Conservation (phyloP, 495 filamentous ascomycete species). For the Penicillium nucicola region DNA sequence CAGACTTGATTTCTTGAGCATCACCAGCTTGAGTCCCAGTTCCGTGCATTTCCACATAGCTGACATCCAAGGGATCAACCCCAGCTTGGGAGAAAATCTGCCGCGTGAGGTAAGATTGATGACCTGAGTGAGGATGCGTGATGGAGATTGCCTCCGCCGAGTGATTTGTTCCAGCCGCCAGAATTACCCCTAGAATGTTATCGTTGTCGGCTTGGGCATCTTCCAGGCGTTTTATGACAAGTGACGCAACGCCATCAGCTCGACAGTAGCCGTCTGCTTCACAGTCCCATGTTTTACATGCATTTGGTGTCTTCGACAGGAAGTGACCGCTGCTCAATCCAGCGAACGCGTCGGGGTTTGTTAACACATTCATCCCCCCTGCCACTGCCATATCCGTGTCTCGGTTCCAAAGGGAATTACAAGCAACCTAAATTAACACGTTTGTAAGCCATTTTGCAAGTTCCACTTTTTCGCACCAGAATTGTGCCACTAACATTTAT, state of each 20-base stretch:
- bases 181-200: conserved; percentile 41
- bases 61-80: conserved; percentile 46
- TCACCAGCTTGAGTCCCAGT: conserved; percentile 47
- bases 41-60: conserved; percentile 51
- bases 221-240: conserved; percentile 44
- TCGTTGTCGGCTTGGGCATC: conserved; percentile 49
- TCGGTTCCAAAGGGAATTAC: conserved; percentile 61
- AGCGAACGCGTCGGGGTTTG: conserved; percentile 68
- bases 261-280: conserved; percentile 72
- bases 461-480: no score
- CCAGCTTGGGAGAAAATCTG: conserved; percentile 41
- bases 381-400: conserved; percentile 72
- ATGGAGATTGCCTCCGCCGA: conserved; percentile 43
- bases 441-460: no score
- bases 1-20: conserved; percentile 24
- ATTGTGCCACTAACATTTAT: conserved; percentile 31
- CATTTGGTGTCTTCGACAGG: conserved; percentile 61
- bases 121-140: conserved; percentile 48
- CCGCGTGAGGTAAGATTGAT: conserved; percentile 37
- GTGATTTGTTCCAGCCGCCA: conserved; percentile 38
- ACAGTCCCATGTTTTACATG: conserved; percentile 68
- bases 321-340: conserved; percentile 69
- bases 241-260: conserved; percentile 41
- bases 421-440: conserved; percentile 44
- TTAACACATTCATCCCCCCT: conserved; percentile 66